These are phyloP conservation scores for Peronospora belbahrii DNA, from an alignment of 352 stramenopile species.

Conservation along the genomic window DNA sequence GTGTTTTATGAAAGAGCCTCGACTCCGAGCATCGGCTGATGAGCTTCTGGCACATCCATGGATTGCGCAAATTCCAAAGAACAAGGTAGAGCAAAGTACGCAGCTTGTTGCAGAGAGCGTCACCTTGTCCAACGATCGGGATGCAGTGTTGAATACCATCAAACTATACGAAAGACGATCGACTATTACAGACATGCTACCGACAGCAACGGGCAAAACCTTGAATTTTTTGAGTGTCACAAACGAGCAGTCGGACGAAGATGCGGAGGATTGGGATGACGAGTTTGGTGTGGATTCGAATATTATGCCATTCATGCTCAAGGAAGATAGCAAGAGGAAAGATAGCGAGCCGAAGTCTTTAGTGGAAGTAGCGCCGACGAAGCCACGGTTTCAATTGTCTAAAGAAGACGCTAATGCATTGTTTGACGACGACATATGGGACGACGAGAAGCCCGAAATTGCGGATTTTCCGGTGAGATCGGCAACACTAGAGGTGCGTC, in stretches of 20 bases:
- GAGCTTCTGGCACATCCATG: constrained; percentile 87
- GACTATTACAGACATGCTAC: constrained; percentile 20
- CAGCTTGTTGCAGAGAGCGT: constrained; percentile 72
- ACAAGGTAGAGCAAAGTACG: constrained; percentile 83
- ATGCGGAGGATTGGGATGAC: constrained; percentile 80
- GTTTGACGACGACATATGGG: constrained; percentile 67
- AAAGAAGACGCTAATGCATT: constrained; percentile 70
- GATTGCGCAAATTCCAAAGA: constrained; percentile 85
- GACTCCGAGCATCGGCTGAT: constrained; percentile 64
- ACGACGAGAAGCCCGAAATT: constrained; percentile 33
- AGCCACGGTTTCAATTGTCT: constrained; percentile 53
- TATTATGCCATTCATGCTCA: constrained; percentile 27
- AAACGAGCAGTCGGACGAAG: constrained; percentile 36
- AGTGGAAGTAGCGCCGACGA: constrained; percentile 5
- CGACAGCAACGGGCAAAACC: constrained; percentile 12
- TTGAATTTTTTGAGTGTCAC: constrained; percentile 14
- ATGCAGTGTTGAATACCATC: constrained; percentile 82
- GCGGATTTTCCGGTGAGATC: constrained; percentile 1
- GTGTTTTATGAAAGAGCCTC: constrained; percentile 89
- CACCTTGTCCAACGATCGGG: constrained; percentile 65
- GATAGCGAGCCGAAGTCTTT: constrained; percentile 2
- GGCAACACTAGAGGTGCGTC: background rate
- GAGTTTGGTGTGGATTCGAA: constrained; percentile 58
- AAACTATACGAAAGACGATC: constrained; percentile 70
- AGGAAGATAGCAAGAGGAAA: background rate